Evolutionary conservation across 2,329 filamentous ascomycete genomes (phyloP), one percentile per base, ranked within the genome.

Genomic region (Sporothrix brasiliensis): DNA sequence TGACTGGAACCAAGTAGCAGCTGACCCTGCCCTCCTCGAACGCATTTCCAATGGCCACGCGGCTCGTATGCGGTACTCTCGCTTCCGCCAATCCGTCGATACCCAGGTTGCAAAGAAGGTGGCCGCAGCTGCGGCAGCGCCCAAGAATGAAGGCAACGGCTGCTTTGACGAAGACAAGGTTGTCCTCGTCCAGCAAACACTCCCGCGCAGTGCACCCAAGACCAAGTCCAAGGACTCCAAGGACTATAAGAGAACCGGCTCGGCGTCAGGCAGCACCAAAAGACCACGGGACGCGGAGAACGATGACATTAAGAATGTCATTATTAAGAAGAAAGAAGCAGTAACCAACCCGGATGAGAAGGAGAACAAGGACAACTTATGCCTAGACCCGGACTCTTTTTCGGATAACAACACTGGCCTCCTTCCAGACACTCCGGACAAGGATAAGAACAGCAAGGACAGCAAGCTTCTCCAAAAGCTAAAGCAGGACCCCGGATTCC

Each of bases 21-120:
- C 80, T 49, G 84, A 87, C 72, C 85, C 86, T 24, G 81, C 86
- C 63, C 80, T 88, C 11, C 73, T 82, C 30, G 81, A 87, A 66
- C 80, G 83, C 74, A 88, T 88, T 71, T 83, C 85, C 73, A 88
- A 88, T 75, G 86, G 86, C 58, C 86, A 88, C 77, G 86, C 86
- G 41, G 86, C 86, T 44, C 83, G 86, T 63, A 88, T 88, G 86
- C 81, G 86, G 69, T 88, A 84, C 76, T 84, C 85, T 16, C 82
- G 86, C 49, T 87, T 87, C 75, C 79, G 80, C 39, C 76, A 80
- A 11, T 78, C 82, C 13, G 81, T 88, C 75, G 72, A 73, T 7
- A 73, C 71, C 24, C 65, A 52, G 19, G 24, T 50, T 10, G 21
- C 6, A 19, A 34, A 30, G 14, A 49, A 49, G 41, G 24, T 6